phyloP scores from a whole-genome alignment of 345 rosid genomes.

The Rhodamnia rubescens region DNA sequence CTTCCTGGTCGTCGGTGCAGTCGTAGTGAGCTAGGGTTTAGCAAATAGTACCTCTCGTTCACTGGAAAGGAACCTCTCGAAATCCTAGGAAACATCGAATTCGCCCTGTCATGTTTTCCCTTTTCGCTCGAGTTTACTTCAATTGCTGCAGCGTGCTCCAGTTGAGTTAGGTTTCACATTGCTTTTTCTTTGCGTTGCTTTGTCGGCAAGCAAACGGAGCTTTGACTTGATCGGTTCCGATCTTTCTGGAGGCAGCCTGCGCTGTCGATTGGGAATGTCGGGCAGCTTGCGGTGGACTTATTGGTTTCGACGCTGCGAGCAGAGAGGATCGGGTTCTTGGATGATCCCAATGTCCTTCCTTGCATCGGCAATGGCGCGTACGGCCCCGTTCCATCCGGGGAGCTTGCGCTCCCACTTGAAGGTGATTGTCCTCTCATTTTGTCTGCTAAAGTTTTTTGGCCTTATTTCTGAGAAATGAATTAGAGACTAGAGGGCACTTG shows the following conservation, averaged over 20 bases:
- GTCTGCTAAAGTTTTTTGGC: background rate
- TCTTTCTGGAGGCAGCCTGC: conserved; percentile 45
- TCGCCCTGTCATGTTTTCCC: too few relatives aligned
- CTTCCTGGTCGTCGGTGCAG: background rate
- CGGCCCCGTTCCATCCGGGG: conserved; percentile 56
- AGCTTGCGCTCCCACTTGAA: conserved; percentile 78
- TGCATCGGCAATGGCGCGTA: conserved; percentile 88
- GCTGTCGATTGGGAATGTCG: conserved; percentile 83
- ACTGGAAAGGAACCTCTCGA: too few relatives aligned
- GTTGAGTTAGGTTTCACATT: background rate
- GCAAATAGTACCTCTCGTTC: background rate
- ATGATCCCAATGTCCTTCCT: conserved; percentile 67
- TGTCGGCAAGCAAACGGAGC: background rate
- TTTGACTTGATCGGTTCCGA: background rate
- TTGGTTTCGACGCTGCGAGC: conserved; percentile 65
- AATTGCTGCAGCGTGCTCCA: background rate
- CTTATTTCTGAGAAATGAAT: background rate
- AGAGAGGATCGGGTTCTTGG: conserved; percentile 63
- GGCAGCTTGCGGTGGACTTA: conserved; percentile 82
- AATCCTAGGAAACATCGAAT: too few relatives aligned
- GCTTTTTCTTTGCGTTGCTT: background rate
- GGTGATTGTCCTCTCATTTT: conserved; percentile 19
- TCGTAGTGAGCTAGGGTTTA: background rate
- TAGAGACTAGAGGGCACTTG: background rate
- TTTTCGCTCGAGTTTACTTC: background rate